Evolutionary conservation across 2,329 filamentous ascomycete species (phyloP).

Genomic region (Pseudogymnoascus sp.): DNA sequence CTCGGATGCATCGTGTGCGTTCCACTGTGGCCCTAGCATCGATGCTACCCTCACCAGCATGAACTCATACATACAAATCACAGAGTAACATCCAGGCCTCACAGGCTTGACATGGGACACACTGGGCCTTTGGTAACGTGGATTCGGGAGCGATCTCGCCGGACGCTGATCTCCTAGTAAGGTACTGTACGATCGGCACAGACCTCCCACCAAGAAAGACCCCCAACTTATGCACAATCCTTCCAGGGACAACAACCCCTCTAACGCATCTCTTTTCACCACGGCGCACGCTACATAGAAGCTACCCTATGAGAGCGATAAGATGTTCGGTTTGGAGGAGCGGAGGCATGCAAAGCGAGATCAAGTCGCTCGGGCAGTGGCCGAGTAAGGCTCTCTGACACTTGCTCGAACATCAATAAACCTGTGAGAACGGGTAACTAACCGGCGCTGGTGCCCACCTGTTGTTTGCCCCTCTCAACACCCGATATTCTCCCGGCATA

Average conservation of each 20-base stretch:
- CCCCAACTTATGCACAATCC: neutral
- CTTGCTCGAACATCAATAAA: neutral
- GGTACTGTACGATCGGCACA: constrained; percentile 9
- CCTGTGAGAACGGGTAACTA: neutral
- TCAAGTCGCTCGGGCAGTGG: neutral
- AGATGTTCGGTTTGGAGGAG: neutral
- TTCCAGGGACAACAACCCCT: neutral
- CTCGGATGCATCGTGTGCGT: constrained; percentile 4
- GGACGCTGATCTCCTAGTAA: neutral
- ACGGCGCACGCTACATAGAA: neutral
- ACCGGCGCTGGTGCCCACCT: neutral
- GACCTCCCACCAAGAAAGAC: neutral
- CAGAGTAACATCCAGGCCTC: constrained; percentile 2
- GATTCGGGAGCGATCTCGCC: constrained; percentile 7
- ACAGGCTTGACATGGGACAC: neutral
- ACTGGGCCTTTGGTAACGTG: constrained; percentile 1
- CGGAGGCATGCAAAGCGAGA: neutral
- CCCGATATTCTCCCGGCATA: constrained; percentile 1
- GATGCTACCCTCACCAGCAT: neutral
- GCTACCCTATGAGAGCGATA: neutral
- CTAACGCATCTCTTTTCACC: neutral
- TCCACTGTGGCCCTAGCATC: constrained; percentile 6
- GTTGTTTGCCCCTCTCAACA: neutral
- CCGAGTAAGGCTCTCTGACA: neutral
- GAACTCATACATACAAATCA: constrained; percentile 2